Base-by-base conservation (phyloP, 2,329 filamentous ascomycete species). In the Neofusicoccum kwambonambiense region DNA sequence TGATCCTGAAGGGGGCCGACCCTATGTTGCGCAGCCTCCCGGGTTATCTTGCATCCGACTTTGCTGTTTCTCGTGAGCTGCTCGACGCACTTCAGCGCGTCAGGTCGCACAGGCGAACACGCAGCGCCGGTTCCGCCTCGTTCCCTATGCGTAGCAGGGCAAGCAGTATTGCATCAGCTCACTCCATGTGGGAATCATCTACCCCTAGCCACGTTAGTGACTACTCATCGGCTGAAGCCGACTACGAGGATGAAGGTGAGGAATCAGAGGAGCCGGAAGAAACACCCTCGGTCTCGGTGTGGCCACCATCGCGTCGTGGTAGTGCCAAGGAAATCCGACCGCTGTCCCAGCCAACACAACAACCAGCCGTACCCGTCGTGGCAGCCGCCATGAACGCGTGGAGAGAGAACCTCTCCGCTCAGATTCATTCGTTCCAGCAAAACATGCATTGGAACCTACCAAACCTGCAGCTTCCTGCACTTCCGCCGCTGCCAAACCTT, bases 381-480 rank as follows among this genome's bases (percentile, higher is more conserved):
- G 60, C 60, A 15, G 85, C 87, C 4, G 85, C 89, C 52, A 85
- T 92, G 71, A 82, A 87, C 56, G 90, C 89, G 13, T 85, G 92
- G 78, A 56, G 63, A 45, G 87, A 89, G 35, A 64, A 66, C 35
- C 78, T 94, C 19, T 83, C 88, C 31, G 84, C 88, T 17, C 90
- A 93, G 72, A 83, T 93, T 54, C 89, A 93, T 64, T 88, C 93
- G 65, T 84, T 93, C 71, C 91, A 93, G 72, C 88, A 92, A 73
- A 87, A 83, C 51, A 84, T 92, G 80, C 83, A 86, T 41, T 80
- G 88, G 75, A 84, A 88, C 51, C 81, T 91, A 70, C 89, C 89
- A 57, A 89, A 89, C 65, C 77, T 89, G 51, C 69, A 69, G 57
- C 65, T 71, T 11, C 67, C 68, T 15, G 50, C 50, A 6, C 39